Base-by-base conservation (phyloP, 225 moss, liverwort and hornwort genomes). In the Rhytidiadelphus loreus region DNA sequence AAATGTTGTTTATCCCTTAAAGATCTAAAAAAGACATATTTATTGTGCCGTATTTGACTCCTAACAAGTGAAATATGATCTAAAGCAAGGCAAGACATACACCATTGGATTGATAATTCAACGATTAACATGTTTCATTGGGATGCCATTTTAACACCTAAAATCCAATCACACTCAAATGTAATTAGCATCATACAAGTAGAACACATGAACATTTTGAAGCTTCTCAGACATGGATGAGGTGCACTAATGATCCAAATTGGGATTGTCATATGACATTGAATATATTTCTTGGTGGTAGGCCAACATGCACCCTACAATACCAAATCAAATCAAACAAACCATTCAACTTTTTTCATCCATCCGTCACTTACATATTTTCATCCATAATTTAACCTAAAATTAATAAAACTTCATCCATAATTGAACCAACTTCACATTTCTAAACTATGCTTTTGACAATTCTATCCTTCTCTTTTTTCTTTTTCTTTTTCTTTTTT, bases 11-110 rank as follows among this genome's bases (percentile, higher is more conserved):
- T 50, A 50, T 75, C 1, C 4, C 33, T 50, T 13, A 22, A 50
- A 50, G 20, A 2, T 20, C 4, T 74, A 19, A 20, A 18, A 48
- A 19, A 32, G 4, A 32, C 1, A 33, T 12, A 50, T 2, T 41
- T 4, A 12, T 37, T 0, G 8, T 41, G 41, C 8, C 0, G 3
- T 44, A 10, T 44, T 44, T 28, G 17, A 44, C 6, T 44, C 1
- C 10, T 9, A 72, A 9, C 6, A 72, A 6, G 28, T 0, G 0
- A 44, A 44, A 72, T 44, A 72, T 72, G 44, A 44, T 28, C 6
- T 44, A 5, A 72, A 29, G 16, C 0, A 44, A 16, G 44, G 16
- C 15, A 72, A 72, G 16, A 28, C 9, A 72, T 44, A 72, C 10
- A 72, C 16, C 17, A 44, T 17, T 72, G 11, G 10, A 72, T 72